These are phyloP conservation scores for Lentinula lateritia DNA, from an alignment of 768 basidiomycete species.

Conservation along the genomic window DNA sequence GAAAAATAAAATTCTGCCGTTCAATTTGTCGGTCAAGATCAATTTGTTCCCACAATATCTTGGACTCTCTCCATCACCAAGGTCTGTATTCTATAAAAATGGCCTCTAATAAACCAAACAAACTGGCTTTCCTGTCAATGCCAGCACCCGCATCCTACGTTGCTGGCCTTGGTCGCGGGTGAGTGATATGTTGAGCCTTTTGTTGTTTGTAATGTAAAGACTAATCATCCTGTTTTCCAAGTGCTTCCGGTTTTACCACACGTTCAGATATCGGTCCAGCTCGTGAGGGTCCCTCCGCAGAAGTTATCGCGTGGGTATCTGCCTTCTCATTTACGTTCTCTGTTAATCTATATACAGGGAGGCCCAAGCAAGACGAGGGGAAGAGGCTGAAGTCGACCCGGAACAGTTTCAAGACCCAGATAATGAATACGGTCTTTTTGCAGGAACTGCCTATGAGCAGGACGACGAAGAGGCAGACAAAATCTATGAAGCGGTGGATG, in stretches of 20 bases:
- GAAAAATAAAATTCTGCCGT: slow-evolving; percentile 20
- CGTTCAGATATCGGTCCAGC: slow-evolving; percentile 99
- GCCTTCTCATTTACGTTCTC: background rate
- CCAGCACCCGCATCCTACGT: slow-evolving; percentile 96
- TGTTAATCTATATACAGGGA: slow-evolving; percentile 43
- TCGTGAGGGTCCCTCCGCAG: slow-evolving; percentile 89
- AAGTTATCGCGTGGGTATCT: slow-evolving; percentile 72
- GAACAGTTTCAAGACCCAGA: slow-evolving; percentile 97
- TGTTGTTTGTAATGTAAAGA: background rate
- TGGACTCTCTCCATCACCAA: background rate
- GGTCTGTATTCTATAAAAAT: slow-evolving; percentile 20
- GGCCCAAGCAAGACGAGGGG: slow-evolving; percentile 80
- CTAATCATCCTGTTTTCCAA: slow-evolving; percentile 22
- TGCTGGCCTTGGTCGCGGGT: slow-evolving; percentile 98
- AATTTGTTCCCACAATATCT: background rate
- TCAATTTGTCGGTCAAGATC: background rate
- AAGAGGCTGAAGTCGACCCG: slow-evolving; percentile 83
- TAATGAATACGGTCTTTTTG: slow-evolving; percentile 93
- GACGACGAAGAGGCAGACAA: slow-evolving; percentile 97
- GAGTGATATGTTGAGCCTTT: slow-evolving; percentile 15
- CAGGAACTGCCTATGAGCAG: slow-evolving; percentile 92
- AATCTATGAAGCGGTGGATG: slow-evolving; percentile 91
- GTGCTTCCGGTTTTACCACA: slow-evolving; percentile 96
- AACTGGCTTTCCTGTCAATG: slow-evolving; percentile 85
- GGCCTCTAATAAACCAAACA: slow-evolving; percentile 59